phyloP scores from a whole-genome alignment of 2,329 filamentous ascomycete genomes.

The Penicillium sp. region DNA sequence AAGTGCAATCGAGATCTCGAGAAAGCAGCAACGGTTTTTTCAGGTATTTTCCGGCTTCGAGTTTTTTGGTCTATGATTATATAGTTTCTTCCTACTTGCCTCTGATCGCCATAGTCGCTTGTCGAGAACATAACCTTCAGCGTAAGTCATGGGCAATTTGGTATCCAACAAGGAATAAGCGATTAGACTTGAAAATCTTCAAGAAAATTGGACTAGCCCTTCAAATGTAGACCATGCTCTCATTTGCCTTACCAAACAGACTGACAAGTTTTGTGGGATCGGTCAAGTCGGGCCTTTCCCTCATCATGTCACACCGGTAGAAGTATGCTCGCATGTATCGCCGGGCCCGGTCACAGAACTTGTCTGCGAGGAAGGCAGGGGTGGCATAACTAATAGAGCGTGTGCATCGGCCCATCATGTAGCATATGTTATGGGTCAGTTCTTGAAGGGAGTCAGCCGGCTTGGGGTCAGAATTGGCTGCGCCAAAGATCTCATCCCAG shows the following conservation, averaged over 20 bases:
- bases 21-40: neutral
- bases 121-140: neutral
- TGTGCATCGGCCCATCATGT: conserved; percentile 26
- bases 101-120: neutral
- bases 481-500: conserved; percentile 60
- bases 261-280: too few relatives aligned
- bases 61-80: neutral
- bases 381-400: conserved; percentile 22
- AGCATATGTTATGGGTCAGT: conserved; percentile 22
- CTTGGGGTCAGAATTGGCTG: neutral
- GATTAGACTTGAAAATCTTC: neutral
- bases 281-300: too few relatives aligned
- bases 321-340: conserved; percentile 15
- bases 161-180: neutral
- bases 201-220: neutral
- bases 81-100: neutral
- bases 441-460: conserved; percentile 16
- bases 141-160: neutral
- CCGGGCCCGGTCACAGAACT: conserved; percentile 21
- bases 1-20: neutral
- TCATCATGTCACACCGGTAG: neutral
- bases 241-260: neutral
- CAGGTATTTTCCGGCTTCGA: neutral
- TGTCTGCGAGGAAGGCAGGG: conserved; percentile 25
- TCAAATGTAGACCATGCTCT: conserved; percentile 19